Evolutionary conservation across 176 grass and related monocot species (phyloP).

Genomic region (Oryza glaberrima): DNA sequence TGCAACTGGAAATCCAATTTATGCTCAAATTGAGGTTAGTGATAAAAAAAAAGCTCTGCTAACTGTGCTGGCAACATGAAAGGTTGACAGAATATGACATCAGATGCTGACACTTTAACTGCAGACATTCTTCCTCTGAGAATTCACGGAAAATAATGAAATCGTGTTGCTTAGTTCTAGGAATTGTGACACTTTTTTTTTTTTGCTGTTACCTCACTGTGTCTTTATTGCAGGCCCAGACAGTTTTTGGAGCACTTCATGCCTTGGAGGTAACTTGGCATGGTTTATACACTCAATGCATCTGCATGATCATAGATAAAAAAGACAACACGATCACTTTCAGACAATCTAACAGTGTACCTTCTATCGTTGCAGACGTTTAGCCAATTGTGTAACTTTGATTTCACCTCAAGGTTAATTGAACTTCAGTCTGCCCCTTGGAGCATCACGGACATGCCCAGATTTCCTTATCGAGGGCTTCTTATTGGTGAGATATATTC

Average conservation of each 20-base stretch:
- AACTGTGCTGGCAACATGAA: background rate
- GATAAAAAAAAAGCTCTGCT: background rate
- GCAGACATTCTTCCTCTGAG: background rate
- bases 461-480: slow-evolving; percentile 88
- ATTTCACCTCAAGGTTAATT: slow-evolving; percentile 66
- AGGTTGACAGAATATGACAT: background rate
- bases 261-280: slow-evolving; percentile 77
- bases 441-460: slow-evolving; percentile 77
- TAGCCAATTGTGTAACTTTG: slow-evolving; percentile 86
- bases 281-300: background rate
- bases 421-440: slow-evolving; percentile 81
- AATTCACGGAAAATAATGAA: background rate
- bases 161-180: background rate
- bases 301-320: background rate
- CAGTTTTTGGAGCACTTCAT: slow-evolving; percentile 85
- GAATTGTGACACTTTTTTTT: background rate
- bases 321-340: background rate
- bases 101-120: background rate
- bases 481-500: slow-evolving; percentile 70
- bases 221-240: slow-evolving; percentile 86
- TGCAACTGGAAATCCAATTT: slow-evolving; percentile 47
- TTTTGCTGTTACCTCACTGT: background rate
- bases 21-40: slow-evolving; percentile 86
- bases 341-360: slow-evolving; percentile 11
- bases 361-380: slow-evolving; percentile 70